Evolutionary conservation across 768 basidiomycete genomes (phyloP), one percentile per base, ranked within the genome.

Genomic region (Mycena pura): DNA sequence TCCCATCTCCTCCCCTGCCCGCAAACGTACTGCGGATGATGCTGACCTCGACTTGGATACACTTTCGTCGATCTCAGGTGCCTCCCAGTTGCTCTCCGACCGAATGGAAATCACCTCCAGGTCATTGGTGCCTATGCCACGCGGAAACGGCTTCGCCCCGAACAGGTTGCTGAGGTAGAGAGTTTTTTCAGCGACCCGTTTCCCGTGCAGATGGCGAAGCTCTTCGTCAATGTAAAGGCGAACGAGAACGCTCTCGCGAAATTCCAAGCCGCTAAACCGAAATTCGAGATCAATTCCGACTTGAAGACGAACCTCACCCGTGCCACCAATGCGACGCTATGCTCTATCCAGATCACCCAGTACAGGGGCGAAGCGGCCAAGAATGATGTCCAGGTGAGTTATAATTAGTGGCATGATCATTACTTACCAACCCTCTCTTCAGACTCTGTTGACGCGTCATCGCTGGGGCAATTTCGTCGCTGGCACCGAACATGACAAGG

Each of bases 381-480:
- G 44, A 47, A 38, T 21, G 44, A 46, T 29, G n/a, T 56, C 28
- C 44, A 27, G 24, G 55, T 56, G 8, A 24, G 55, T 47, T 32
- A 27, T 36, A 17, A 17, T 32, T 19, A 15, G 22, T 45, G 4
- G 19, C 3, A 27, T 5, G 2, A 13, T 25, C 10, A 2, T 24
- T 25, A 28, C 28, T 41, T 3, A 44, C 21, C 6, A 15, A 8
- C 13, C 34, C 28, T 6, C 17, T 13, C 21, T 31, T 40, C 38
- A 53, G 51, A 53, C 51, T 10, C 38, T 53, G 7, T 14, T 53
- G 17, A 28, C 32, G 22, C 51, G 44, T 14, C 53, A 55, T 22
- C 53, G 43, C 31, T 55, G 53, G 53, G 53, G 43, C 6, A 55
- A 55, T 28, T 55, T 55, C 40, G 53, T 55, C 14, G 29, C 21